Base-by-base conservation (phyloP, 1,139 yeast species). In the Pneumocystis jirovecii region DNA sequence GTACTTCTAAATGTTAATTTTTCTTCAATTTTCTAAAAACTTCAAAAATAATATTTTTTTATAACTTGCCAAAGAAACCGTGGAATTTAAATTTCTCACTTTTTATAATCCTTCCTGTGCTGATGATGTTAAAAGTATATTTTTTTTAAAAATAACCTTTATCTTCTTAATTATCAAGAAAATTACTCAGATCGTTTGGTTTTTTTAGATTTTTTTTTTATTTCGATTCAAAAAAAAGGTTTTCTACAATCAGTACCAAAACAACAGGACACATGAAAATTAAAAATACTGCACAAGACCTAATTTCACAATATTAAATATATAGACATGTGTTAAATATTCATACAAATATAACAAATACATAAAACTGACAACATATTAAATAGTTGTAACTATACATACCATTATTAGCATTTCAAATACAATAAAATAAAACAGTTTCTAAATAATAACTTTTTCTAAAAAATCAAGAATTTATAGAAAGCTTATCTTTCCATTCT, bases 401-500 rank as follows among this genome's bases (percentile, higher is more conserved):
- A 10, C 25, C 3, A 17, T 8, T 21, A 44, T 1, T 6, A 44
- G 19, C 25, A 44, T 44, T 44, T 19, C 1, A 44, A 44, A 19
- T 44, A 19, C 6, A 19, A 7, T 44, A 21, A 50, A 50, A 50
- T 50, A 50, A 25, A 50, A 7, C 10, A 21, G 10, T 50, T 25
- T 25, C 10, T 50, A 25, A 50, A 50, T 50, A 25, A 25, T 6
- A 6, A 31, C 4, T 31, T 44, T 37, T 37, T 37, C n/a, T 17
- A 40, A 40, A 40, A 40, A 40, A 40, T 40, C 44, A 40, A 40
- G 15, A 50, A 50, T 50, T 21, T 25, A 50, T 25, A 50, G 17
- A 50, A 50, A 50, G 25, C 7, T 8, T 50, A 50, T 50, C 34
- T 50, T 50, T 17, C 67, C 66, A 65, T 40, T 44, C 34, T 29